Percentiles rank a stretch among this genome's conserved stretches.
Conservation (phyloP, 257 asterid genomes). For the Forsythia suspensa region DNA sequence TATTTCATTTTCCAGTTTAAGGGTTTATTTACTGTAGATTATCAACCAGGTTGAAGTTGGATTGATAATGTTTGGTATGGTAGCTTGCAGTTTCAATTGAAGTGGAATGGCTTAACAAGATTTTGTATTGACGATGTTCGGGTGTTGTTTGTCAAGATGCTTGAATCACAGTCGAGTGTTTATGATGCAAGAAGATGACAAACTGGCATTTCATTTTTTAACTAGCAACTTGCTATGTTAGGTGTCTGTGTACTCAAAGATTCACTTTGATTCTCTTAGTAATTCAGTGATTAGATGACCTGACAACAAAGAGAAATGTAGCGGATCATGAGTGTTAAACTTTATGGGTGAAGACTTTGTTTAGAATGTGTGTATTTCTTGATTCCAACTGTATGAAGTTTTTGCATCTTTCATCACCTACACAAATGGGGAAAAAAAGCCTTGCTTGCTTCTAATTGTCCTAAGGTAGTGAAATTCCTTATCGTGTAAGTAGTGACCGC, state of each 20-base stretch:
- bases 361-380: too few relatives aligned
- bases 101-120: background rate
- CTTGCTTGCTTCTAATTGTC: too few relatives aligned
- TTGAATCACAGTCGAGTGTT: background rate
- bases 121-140: background rate
- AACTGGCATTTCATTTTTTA: background rate
- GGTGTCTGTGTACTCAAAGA: background rate
- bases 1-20: background rate
- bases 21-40: conserved; percentile 7
- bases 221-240: background rate
- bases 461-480: too few relatives aligned
- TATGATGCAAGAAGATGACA: background rate
- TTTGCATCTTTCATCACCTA: too few relatives aligned
- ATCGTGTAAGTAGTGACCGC: too few relatives aligned
- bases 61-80: too few relatives aligned
- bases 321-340: too few relatives aligned
- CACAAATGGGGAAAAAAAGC: too few relatives aligned
- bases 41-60: background rate
- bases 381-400: too few relatives aligned
- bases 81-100: background rate
- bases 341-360: too few relatives aligned
- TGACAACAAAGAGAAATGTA: too few relatives aligned
- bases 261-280: background rate
- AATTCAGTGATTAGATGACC: background rate
- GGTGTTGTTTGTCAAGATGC: background rate